These are phyloP conservation scores for Cymbopogon citratus DNA, from an alignment of 176 grass and related monocot species.

Conservation along the genomic window DNA sequence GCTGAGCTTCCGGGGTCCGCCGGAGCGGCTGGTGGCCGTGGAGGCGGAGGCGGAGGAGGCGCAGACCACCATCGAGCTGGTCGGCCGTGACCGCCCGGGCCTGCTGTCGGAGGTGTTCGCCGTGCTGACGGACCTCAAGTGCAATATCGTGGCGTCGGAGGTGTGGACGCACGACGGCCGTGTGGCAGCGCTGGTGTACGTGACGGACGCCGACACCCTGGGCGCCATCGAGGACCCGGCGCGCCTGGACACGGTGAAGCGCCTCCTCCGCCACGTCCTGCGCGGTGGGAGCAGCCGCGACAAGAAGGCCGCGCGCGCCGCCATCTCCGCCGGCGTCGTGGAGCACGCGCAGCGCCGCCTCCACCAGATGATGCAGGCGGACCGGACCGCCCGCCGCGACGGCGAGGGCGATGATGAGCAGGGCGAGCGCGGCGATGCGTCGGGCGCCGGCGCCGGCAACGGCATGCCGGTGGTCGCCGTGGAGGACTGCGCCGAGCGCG, in stretches of 20 bases:
- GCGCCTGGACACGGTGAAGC: conserved; percentile 52
- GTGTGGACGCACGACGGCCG: conserved; percentile 80
- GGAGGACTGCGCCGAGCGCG: conserved; percentile 70
- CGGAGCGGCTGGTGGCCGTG: conserved; percentile 41
- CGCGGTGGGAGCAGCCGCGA: too few relatives aligned
- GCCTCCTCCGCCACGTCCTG: conserved; percentile 15
- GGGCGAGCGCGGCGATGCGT: neutral
- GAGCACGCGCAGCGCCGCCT: conserved; percentile 58
- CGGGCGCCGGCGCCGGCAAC: neutral
- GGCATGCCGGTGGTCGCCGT: conserved; percentile 37
- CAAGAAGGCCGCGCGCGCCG: too few relatives aligned
- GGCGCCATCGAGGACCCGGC: conserved; percentile 43
- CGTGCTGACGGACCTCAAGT: conserved; percentile 66
- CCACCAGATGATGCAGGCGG: conserved; percentile 82
- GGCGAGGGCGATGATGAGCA: neutral
- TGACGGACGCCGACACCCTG: conserved; percentile 51
- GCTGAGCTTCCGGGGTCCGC: conserved; percentile 39
- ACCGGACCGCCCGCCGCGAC: neutral
- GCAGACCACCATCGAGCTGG: conserved; percentile 64
- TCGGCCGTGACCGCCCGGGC: conserved; percentile 68
- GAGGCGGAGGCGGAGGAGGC: conserved; percentile 31
- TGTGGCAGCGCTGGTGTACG: conserved; percentile 68
- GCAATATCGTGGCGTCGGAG: conserved; percentile 75
- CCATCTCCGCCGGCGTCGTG: neutral
- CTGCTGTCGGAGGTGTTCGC: conserved; percentile 91